Evolutionary conservation across 2,329 filamentous ascomycete genomes (phyloP).

Genomic region (Botryotinia narcissicola): DNA sequence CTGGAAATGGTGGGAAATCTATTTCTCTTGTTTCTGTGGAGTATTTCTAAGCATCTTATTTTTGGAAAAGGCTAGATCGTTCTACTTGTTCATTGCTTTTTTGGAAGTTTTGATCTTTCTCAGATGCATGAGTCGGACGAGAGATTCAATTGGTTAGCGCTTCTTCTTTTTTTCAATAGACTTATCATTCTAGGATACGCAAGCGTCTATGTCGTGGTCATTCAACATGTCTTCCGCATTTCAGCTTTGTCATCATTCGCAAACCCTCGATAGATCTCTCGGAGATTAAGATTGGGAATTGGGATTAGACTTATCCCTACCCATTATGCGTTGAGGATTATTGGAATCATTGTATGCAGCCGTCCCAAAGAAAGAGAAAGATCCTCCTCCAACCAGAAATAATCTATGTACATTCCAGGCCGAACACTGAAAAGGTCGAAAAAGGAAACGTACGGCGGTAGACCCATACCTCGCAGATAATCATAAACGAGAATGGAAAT

Average conservation of each 20-base stretch:
- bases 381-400: background rate
- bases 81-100: background rate
- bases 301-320: background rate
- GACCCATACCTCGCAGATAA: background rate
- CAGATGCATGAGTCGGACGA: background rate
- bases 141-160: background rate
- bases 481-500: background rate
- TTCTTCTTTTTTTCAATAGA: background rate
- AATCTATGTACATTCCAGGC: background rate
- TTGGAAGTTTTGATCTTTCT: background rate
- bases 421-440: background rate
- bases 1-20: background rate
- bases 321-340: background rate
- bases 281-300: background rate
- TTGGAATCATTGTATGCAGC: background rate
- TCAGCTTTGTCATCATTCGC: background rate
- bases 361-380: background rate
- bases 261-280: background rate
- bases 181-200: background rate
- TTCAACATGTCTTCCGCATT: background rate
- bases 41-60: background rate
- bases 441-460: background rate
- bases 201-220: background rate
- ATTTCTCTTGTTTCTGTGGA: background rate
- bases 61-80: background rate